Percentiles rank a stretch among this genome's conserved stretches.
Conservation (phyloP, 1,284 basidiomycete genomes). For the Rhodotorula sp. region DNA sequence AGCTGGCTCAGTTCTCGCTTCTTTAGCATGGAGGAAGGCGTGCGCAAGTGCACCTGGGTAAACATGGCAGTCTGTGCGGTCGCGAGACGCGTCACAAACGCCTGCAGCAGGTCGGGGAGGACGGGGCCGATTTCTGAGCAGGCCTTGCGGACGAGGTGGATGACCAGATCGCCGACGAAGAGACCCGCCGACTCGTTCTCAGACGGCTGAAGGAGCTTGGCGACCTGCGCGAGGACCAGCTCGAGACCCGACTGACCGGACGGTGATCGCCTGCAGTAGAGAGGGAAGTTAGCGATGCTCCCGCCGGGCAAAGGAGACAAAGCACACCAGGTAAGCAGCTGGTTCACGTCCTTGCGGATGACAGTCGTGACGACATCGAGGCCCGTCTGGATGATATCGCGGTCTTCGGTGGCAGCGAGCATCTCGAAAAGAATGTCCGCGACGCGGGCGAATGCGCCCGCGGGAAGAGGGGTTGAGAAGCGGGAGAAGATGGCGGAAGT, state of each 20-base stretch:
- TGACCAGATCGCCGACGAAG: conserved; percentile 89
- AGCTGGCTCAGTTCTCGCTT: neutral
- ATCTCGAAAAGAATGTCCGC: conserved; percentile 73
- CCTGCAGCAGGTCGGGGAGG: conserved; percentile 79
- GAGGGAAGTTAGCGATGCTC: neutral
- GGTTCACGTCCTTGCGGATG: conserved; percentile 80
- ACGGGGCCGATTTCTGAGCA: conserved; percentile 76
- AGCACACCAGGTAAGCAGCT: conserved; percentile 66
- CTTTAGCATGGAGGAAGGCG: accelerated
- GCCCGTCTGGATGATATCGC: conserved; percentile 82
- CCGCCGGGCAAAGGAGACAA: accelerated
- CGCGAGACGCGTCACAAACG: conserved; percentile 76
- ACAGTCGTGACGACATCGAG: conserved; percentile 78
- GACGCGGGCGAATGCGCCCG: conserved; percentile 71
- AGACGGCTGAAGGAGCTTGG: conserved; percentile 65
- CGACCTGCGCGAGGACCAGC: conserved; percentile 70
- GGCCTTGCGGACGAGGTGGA: conserved; percentile 80
- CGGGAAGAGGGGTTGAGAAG: conserved; percentile 65
- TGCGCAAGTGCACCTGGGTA: conserved; percentile 62
- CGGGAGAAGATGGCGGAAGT: conserved; percentile 70
- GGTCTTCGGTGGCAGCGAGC: conserved; percentile 69
- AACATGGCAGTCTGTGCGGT: conserved; percentile 85
- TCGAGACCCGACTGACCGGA: conserved; percentile 72
- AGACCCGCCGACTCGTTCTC: conserved; percentile 79
- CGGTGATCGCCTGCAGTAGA: conserved; percentile 56